Evolutionary conservation across 352 stramenopile genomes (phyloP).

Genomic region (Bremia lactucae): DNA sequence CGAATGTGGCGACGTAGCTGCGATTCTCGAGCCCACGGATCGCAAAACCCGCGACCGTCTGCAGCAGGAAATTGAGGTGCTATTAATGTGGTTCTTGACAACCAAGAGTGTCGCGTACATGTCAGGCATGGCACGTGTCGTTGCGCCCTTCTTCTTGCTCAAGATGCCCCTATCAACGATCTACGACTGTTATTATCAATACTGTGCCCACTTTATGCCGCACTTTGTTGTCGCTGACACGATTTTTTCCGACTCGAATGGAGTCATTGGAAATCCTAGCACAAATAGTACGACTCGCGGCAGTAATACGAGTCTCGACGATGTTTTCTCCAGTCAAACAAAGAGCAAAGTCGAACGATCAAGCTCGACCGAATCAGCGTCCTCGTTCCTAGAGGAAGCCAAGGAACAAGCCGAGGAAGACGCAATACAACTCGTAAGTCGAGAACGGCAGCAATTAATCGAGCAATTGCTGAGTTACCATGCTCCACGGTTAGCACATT

Average conservation of each 20-base stretch:
- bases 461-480: conserved; percentile 73
- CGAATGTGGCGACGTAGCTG: conserved; percentile 41
- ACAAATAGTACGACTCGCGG: too few species aligned
- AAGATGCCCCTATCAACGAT: conserved; percentile 63
- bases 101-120: conserved; percentile 71
- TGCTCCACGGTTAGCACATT: conserved; percentile 51
- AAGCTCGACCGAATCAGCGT: conserved; percentile 29
- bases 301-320: conserved; percentile 24
- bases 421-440: conserved; percentile 19
- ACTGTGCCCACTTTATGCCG: conserved; percentile 58
- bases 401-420: conserved; percentile 24
- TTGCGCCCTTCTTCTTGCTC: conserved; percentile 63
- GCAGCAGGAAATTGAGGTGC: conserved; percentile 57
- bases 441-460: conserved; percentile 50
- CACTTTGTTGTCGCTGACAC: conserved; percentile 51
- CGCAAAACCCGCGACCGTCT: conserved; percentile 19
- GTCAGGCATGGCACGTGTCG: conserved; percentile 61
- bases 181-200: conserved; percentile 84
- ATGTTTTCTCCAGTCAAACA: conserved; percentile 6
- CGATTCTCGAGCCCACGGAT: conserved; percentile 20
- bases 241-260: conserved; percentile 17
- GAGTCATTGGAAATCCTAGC: not conserved
- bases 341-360: conserved; percentile 13
- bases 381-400: conserved; percentile 19
- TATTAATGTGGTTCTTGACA: conserved; percentile 74